Conservation (phyloP, 2,329 filamentous ascomycete genomes). For the Penicillium oxalicum region DNA sequence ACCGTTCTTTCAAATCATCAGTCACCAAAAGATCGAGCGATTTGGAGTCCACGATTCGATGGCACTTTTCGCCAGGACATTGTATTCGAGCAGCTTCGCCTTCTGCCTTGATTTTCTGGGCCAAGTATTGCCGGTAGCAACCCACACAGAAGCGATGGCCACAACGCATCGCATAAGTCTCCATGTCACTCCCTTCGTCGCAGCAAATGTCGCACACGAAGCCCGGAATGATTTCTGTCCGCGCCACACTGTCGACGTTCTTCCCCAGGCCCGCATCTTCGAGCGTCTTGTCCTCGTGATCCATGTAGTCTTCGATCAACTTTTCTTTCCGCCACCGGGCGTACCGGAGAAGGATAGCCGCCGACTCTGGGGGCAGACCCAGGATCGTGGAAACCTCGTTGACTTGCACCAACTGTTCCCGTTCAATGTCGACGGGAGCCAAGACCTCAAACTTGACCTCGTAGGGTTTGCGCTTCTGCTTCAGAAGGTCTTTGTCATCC, state of each 20-base stretch:
- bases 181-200: slow-evolving; percentile 70
- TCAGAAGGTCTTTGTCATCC: slow-evolving; percentile 64
- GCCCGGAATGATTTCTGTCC: slow-evolving; percentile 63
- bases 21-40: slow-evolving; percentile 72
- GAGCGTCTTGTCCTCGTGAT: slow-evolving; percentile 69
- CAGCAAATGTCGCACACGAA: slow-evolving; percentile 96
- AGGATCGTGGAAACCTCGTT: slow-evolving; percentile 88
- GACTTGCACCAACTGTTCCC: slow-evolving; percentile 78
- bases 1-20: slow-evolving; percentile 52
- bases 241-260: slow-evolving; percentile 56
- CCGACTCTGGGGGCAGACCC: slow-evolving; percentile 79
- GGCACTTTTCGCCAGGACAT: slow-evolving; percentile 82
- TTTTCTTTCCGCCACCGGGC: slow-evolving; percentile 96
- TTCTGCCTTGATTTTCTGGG: slow-evolving; percentile 89
- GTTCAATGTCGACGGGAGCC: slow-evolving; percentile 72
- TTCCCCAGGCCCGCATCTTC: slow-evolving; percentile 77
- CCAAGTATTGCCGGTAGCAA: slow-evolving; percentile 87
- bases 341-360: slow-evolving; percentile 81
- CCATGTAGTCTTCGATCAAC: slow-evolving; percentile 94
- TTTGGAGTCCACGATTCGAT: slow-evolving; percentile 82
- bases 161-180: slow-evolving; percentile 92
- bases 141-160: slow-evolving; percentile 87
- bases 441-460: slow-evolving; percentile 81
- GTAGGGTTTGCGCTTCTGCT: slow-evolving; percentile 67
- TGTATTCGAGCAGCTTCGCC: slow-evolving; percentile 92